Percentiles rank a stretch among this genome's conserved stretches.
phyloP scores from a whole-genome alignment of 495 filamentous ascomycete genomes.

The Penicillium daleae region DNA sequence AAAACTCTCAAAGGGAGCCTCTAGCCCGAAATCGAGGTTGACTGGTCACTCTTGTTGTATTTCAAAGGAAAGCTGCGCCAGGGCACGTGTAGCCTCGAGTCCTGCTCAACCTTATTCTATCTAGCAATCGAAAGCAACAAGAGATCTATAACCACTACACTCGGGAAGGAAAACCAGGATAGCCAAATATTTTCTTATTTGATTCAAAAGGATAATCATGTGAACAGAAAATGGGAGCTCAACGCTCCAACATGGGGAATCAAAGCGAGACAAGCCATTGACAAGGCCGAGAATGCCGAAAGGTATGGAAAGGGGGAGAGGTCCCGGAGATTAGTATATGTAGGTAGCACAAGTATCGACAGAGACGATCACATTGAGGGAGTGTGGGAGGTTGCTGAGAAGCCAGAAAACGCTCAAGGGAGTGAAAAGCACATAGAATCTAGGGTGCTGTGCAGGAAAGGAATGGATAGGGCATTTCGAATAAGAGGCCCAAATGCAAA shows the following conservation, averaged over 20 bases:
- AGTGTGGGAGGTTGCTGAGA: constrained; percentile 28
- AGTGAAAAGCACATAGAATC: constrained; percentile 28
- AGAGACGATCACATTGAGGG: constrained; percentile 20
- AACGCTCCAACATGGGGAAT: constrained; percentile 30
- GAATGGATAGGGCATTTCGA: constrained; percentile 11
- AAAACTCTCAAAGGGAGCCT: too few species aligned
- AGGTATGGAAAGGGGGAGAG: constrained; percentile 1
- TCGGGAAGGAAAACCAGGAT: not conserved
- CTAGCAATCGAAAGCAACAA: not conserved
- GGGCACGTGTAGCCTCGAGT: not conserved
- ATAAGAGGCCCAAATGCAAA: constrained; percentile 14
- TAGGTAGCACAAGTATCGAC: constrained; percentile 18
- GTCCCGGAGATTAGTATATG: constrained; percentile 10
- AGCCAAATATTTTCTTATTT: not conserved
- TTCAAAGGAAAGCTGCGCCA: too few species aligned
- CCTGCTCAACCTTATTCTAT: not conserved
- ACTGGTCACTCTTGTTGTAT: too few species aligned
- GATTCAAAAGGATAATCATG: not conserved
- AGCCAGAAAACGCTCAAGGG: constrained; percentile 25
- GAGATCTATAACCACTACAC: not conserved
- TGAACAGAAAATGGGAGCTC: constrained; percentile 9
- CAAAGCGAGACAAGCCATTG: constrained; percentile 15
- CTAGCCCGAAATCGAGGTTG: too few species aligned
- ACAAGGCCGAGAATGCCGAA: constrained; percentile 1
- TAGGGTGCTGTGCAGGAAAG: constrained; percentile 20